These are phyloP conservation scores for Aspergillus awamori DNA, from an alignment of 2,329 filamentous ascomycete species.

Conservation along the genomic window DNA sequence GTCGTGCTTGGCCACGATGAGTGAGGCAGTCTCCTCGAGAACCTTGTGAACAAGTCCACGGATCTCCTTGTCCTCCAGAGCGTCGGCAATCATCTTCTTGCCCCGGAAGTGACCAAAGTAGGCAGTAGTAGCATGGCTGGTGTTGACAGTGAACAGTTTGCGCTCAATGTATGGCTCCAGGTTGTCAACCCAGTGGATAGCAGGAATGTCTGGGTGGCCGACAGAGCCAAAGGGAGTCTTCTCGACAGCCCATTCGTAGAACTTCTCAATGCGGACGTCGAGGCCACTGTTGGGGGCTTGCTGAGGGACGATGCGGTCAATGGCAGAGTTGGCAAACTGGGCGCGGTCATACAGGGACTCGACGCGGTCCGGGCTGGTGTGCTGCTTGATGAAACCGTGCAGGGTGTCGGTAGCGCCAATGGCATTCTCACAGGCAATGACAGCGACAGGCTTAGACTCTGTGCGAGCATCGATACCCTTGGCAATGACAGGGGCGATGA, in stretches of 20 bases:
- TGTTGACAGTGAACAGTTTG: constrained; percentile 99
- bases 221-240: constrained; percentile 76
- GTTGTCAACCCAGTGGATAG: constrained; percentile 90
- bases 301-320: constrained; percentile 95
- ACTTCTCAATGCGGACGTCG: constrained; percentile 95
- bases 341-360: constrained; percentile 72
- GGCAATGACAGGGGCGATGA: constrained; percentile 93
- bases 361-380: constrained; percentile 70
- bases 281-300: constrained; percentile 79
- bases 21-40: constrained; percentile 79
- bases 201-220: constrained; percentile 73
- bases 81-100: constrained; percentile 87
- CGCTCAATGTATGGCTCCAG: constrained; percentile 96
- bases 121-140: constrained; percentile 90
- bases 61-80: constrained; percentile 79
- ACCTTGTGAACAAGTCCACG: constrained; percentile 76
- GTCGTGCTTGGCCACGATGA: constrained; percentile 85
- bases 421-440: constrained; percentile 98
- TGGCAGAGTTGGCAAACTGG: constrained; percentile 94
- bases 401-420: constrained; percentile 92
- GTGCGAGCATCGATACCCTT: constrained; percentile 84
- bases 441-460: constrained; percentile 69
- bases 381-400: constrained; percentile 76
- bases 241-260: constrained; percentile 99
- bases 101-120: constrained; percentile 90